Conservation (phyloP, 2,329 filamentous ascomycete genomes). For the Phialemoniopsis sp. region DNA sequence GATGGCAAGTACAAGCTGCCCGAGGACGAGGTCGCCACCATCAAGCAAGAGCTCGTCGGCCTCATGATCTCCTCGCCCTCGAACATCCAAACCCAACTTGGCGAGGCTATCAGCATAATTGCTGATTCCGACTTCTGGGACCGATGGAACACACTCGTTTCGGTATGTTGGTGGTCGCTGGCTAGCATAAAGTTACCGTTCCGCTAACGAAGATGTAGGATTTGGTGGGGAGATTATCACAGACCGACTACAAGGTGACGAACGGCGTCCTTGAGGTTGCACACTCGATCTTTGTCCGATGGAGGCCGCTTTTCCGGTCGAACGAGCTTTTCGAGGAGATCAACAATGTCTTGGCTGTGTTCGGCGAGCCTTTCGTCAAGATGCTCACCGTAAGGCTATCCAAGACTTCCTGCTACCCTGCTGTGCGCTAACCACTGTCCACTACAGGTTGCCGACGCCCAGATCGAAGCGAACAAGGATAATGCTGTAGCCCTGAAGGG, state of each 20-base stretch:
- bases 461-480: constrained; percentile 69
- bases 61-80: constrained; percentile 92
- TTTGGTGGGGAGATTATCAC: constrained; percentile 80
- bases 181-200: not conserved
- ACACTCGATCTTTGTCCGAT: constrained; percentile 95
- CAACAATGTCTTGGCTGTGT: constrained; percentile 86
- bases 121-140: constrained; percentile 97
- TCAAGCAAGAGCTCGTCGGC: constrained; percentile 93
- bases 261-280: constrained; percentile 94
- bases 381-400: constrained; percentile 62
- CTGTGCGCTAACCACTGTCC: not conserved
- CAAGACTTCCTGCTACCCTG: constrained; percentile 10
- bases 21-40: constrained; percentile 75
- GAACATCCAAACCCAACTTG: constrained; percentile 86
- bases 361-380: constrained; percentile 77
- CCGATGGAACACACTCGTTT: constrained; percentile 92
- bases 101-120: constrained; percentile 94
- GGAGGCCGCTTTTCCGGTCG: constrained; percentile 90
- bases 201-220: constrained; percentile 46
- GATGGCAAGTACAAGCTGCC: constrained; percentile 91
- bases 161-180: constrained; percentile 44
- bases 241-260: constrained; percentile 78
- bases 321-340: constrained; percentile 93
- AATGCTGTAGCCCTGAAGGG: constrained; percentile 72
- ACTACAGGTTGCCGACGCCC: constrained; percentile 58